Conservation (phyloP, 345 rosid species). For the Acer yangbiense region DNA sequence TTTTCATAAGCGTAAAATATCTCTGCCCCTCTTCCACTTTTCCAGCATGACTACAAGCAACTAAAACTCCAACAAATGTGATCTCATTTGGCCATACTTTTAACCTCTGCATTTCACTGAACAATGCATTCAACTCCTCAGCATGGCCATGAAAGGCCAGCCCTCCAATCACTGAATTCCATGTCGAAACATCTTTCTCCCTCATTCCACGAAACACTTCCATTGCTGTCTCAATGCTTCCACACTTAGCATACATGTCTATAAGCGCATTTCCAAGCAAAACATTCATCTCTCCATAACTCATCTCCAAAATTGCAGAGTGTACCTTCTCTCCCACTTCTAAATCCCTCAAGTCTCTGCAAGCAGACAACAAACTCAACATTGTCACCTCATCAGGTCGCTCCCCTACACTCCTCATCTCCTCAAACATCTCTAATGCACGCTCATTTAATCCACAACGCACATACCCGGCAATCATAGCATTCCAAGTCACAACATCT, state of each 20-base stretch:
- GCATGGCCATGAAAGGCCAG: slow-evolving; percentile 68
- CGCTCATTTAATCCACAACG: slow-evolving; percentile 37
- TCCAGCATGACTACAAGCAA: slow-evolving; percentile 72
- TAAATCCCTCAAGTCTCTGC: slow-evolving; percentile 57
- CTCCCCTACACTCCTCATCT: slow-evolving; percentile 65
- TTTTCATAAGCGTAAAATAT: slow-evolving; percentile 58
- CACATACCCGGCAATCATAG: slow-evolving; percentile 67
- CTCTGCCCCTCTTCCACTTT: slow-evolving; percentile 55
- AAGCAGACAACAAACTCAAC: slow-evolving; percentile 66
- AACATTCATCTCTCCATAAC: slow-evolving; percentile 26
- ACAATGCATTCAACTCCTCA: slow-evolving; percentile 46
- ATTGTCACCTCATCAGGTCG: slow-evolving; percentile 68
- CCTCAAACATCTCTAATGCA: slow-evolving; percentile 62
- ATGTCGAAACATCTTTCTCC: slow-evolving; percentile 55
- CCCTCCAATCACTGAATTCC: slow-evolving; percentile 69
- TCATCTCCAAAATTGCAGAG: slow-evolving; percentile 39
- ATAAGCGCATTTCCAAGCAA: slow-evolving; percentile 62
- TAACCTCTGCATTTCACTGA: slow-evolving; percentile 53
- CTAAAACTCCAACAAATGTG: slow-evolving; percentile 63
- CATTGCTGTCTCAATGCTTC: slow-evolving; percentile 55
- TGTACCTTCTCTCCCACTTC: slow-evolving; percentile 61
- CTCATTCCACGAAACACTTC: slow-evolving; percentile 56
- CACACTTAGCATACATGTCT: slow-evolving; percentile 78
- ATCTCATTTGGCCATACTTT: slow-evolving; percentile 61
- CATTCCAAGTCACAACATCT: slow-evolving; percentile 82